Conservation (phyloP, 305 asterid genomes). For the Fraxinus floribunda region DNA sequence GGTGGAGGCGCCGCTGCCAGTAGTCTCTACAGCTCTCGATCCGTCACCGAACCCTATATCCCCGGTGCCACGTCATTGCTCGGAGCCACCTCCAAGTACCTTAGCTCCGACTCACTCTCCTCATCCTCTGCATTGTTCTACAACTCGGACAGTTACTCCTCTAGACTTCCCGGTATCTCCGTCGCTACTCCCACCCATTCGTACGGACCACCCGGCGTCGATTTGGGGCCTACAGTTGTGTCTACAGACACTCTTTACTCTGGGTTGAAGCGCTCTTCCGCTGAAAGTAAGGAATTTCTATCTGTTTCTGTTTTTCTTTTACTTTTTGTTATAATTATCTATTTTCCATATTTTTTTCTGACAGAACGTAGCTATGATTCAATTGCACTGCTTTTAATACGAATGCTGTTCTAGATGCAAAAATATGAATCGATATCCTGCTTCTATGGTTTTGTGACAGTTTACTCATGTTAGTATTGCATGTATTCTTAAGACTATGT, state of each 20-base stretch:
- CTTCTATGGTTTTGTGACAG: constrained; percentile 11
- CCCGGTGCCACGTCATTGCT: constrained; percentile 45
- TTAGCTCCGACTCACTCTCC: constrained; percentile 41
- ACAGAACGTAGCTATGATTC: background rate
- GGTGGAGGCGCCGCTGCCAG: constrained; percentile 35
- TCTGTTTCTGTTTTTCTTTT: background rate
- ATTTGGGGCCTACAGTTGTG: constrained; percentile 35
- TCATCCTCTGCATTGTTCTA: constrained; percentile 47
- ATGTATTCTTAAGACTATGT: background rate
- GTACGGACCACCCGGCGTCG: constrained; percentile 64
- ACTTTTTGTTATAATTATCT: background rate
- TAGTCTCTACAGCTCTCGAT: constrained; percentile 45
- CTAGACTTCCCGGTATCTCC: constrained; percentile 44
- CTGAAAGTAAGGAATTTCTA: constrained; percentile 49
- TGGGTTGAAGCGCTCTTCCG: constrained; percentile 62
- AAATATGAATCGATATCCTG: constrained; percentile 7
- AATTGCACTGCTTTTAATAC: constrained; percentile 12
- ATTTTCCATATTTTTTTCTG: background rate
- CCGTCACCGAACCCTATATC: constrained; percentile 45
- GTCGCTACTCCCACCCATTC: constrained; percentile 41
- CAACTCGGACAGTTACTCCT: constrained; percentile 45
- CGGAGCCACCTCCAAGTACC: constrained; percentile 54
- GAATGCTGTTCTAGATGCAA: background rate
- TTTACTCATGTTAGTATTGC: background rate
- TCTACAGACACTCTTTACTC: constrained; percentile 46